Base-by-base conservation (phyloP, 192 early-diverging fungal genomes). In the Funneliformis geosporum region DNA sequence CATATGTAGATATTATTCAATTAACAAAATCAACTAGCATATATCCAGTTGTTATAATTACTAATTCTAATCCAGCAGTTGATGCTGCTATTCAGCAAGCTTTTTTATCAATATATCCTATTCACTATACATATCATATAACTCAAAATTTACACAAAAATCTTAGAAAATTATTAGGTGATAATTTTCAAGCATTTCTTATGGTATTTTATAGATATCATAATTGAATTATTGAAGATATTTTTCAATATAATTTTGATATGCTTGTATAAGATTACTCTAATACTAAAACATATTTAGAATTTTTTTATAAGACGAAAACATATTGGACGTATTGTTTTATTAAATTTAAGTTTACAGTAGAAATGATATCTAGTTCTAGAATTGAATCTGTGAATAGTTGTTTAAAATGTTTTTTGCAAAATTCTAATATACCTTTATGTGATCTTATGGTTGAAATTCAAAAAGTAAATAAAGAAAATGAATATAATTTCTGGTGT, bases 261-360 rank as follows among this genome's bases (percentile, higher is more conserved):
- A 69, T 8, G 23, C 67, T 69, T 69, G 42, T 69, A 40, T 0
- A 42, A 18, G 9, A 69, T 21, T 69, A 69, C 8, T 10, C 40
- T 42, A 69, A 69, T 23, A 23, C 60, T 9, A 62, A 62, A n/a
- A 27, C 6, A 9, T 69, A 69, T 69, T 42, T 43, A 10, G 12
- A 69, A 69, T 39, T 9, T 69, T 18, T 69, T 38, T 69, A 69
- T 38, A 69, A 69, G 8, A 18, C 11, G 5, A 69, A 69, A 9
- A 5, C 5, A 25, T 21, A 38, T 69, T 69, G 67, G 40, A 21
- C 21, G 0, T 9, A 69, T 38, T 69, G 38, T n/a, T 69, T 23
- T 69, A 69, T 39, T 14, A 69, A 69, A 69, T 69, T 9, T 38
- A 38, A 43, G 42, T 69, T 69, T 69, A 69, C 12, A 42, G 1